Evolutionary conservation across 2,329 filamentous ascomycete species (phyloP).

Genomic region (Zymoseptoria brevis): DNA sequence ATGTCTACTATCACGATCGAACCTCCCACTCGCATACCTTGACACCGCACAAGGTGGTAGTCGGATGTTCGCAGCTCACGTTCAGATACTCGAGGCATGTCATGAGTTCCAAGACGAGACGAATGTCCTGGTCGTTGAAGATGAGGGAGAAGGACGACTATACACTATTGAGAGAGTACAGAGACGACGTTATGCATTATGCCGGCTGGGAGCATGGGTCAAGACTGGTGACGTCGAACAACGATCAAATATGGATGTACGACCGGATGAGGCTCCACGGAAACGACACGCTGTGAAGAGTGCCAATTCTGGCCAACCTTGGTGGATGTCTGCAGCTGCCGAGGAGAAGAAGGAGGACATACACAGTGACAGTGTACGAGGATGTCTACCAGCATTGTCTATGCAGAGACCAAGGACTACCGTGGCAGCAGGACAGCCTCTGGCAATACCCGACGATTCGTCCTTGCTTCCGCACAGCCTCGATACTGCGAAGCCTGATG

Average conservation of each 20-base stretch:
- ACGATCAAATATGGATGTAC: conserved; percentile 23
- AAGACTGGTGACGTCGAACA: conserved; percentile 47
- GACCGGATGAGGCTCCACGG: conserved; percentile 22
- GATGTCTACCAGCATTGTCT: not conserved
- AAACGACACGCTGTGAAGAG: conserved; percentile 12
- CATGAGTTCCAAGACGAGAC: conserved; percentile 37
- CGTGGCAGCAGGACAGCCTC: not conserved
- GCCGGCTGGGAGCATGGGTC: conserved; percentile 60
- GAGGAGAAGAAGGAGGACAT: not conserved
- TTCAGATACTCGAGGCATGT: conserved; percentile 57
- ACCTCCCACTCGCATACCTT: conserved; percentile 53
- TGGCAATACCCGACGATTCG: not conserved
- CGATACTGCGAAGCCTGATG: not conserved
- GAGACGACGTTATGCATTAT: conserved; percentile 56
- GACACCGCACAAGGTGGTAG: conserved; percentile 48
- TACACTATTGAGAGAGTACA: conserved; percentile 61
- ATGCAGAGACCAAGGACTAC: not conserved
- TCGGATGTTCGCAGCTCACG: conserved; percentile 53
- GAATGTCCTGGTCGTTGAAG: conserved; percentile 54
- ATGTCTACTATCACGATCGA: conserved; percentile 50
- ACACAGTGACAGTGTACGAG: not conserved
- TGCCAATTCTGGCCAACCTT: conserved; percentile 13
- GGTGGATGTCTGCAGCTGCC: conserved; percentile 20
- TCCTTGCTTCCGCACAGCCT: not conserved
- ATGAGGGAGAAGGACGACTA: conserved; percentile 46